Evolutionary conservation across 2,329 filamentous ascomycete genomes (phyloP).

Genomic region (Fusarium duplospermum): DNA sequence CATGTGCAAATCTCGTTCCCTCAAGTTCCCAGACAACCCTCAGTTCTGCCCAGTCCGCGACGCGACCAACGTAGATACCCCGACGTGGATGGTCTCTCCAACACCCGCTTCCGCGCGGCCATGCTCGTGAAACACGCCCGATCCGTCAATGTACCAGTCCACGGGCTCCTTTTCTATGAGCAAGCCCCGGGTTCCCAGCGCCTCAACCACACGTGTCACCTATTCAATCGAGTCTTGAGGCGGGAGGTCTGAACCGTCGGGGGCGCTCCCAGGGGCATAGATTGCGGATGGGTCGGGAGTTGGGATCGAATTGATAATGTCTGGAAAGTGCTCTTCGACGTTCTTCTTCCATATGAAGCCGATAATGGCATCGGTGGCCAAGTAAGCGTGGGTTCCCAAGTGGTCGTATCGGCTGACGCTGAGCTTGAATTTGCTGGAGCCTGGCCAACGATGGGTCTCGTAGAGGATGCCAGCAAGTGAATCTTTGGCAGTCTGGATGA

Average conservation of each 20-base stretch:
- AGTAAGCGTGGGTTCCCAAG: constrained; percentile 9
- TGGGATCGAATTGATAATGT: constrained; percentile 5
- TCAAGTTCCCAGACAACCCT: neutral
- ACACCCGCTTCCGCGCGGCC: constrained; percentile 23
- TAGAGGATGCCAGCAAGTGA: constrained; percentile 25
- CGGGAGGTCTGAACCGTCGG: neutral
- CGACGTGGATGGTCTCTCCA: constrained; percentile 20
- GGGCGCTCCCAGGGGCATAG: neutral
- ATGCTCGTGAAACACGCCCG: constrained; percentile 32
- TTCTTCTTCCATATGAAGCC: constrained; percentile 36
- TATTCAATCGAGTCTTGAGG: constrained; percentile 32
- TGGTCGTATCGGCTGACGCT: constrained; percentile 1
- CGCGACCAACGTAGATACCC: constrained; percentile 8
- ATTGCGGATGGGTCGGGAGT: neutral
- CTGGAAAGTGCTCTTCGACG: constrained; percentile 16
- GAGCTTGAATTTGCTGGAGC: constrained; percentile 13
- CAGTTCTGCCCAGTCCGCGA: neutral
- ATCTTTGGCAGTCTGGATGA: constrained; percentile 17
- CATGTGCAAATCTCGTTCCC: neutral
- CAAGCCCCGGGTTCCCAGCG: constrained; percentile 18
- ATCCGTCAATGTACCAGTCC: constrained; percentile 41
- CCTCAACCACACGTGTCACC: constrained; percentile 31
- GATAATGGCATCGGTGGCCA: constrained; percentile 24
- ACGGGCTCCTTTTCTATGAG: constrained; percentile 33
- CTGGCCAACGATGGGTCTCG: neutral